Evolutionary conservation across 2,329 filamentous ascomycete species (phyloP).

Genomic region (Botrytis fabae): DNA sequence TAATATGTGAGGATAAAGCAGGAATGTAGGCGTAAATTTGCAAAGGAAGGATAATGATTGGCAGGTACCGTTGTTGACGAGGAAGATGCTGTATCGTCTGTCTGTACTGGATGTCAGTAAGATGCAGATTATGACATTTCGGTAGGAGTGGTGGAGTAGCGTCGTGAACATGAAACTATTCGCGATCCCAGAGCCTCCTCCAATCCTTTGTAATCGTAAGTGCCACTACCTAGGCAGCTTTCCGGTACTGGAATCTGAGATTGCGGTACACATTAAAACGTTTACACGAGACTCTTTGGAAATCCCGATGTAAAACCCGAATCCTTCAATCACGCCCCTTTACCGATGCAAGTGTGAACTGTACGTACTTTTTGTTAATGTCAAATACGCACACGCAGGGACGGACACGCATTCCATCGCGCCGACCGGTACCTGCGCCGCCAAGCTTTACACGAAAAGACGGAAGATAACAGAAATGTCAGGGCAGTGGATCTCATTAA

Average conservation of each 20-base stretch:
- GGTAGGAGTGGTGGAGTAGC: no score
- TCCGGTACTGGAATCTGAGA: background rate
- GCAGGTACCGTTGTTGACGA: background rate
- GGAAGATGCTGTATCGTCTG: background rate
- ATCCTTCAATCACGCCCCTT: background rate
- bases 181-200: background rate
- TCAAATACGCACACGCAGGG: background rate
- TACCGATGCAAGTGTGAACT: background rate
- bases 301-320: background rate
- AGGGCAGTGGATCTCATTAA: background rate
- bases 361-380: background rate
- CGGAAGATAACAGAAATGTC: background rate
- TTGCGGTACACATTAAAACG: background rate
- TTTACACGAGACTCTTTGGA: background rate
- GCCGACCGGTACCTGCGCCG: slow-evolving; percentile 7
- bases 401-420: background rate
- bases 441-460: slow-evolving; percentile 6
- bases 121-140: background rate
- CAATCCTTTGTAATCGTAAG: background rate
- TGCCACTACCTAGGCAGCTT: background rate
- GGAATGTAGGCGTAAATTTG: background rate
- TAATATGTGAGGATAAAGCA: background rate
- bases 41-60: background rate
- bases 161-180: background rate
- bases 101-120: background rate